Evolutionary conservation across 495 filamentous ascomycete species (phyloP), one percentile per base, ranked within the genome.

Genomic region (Xanthoparmelia taractica): DNA sequence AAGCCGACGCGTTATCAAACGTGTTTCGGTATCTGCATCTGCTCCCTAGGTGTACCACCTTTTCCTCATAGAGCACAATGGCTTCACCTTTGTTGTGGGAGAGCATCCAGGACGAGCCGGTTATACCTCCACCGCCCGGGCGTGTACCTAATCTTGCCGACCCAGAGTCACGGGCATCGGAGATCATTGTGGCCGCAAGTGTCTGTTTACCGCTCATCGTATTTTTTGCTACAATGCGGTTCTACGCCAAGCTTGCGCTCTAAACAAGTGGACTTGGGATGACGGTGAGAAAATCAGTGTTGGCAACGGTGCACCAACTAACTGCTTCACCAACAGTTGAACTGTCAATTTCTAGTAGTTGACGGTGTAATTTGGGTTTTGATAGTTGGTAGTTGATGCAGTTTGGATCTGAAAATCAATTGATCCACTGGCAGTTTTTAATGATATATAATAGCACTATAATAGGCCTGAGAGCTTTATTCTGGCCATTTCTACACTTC

Each of bases 161-260:
- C 38, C 60, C 65, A 4, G 38, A 23, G 18, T 63, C 65, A 34
- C 31, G 41, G 54, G 65, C 61, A 23, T 23, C n/a, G 8, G 33
- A 59, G 33, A 33, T 67, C 20, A 52, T 60, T 47, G 38, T 58
- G 7, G 52, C 59, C 25, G 54, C 60, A 7, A 38, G 55, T 45
- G 48, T 59, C 45, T 67, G 65, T 64, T 43, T 67, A 50, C 61
- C 65, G n/a, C 15, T 67, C 17, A 64, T 67, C n/a, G 20, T 57
- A 8, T 23, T 67, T 10, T 67, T 64, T 37, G 65, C 60, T 29
- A 43, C 62, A 31, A 25, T 67, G 33, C 61, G 65, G 11, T 31
- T 59, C 18, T 67, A 64, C 36, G 55, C 65, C 20, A 67, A 67
- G 45, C 1, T 59, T 0, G 56, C 37, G n/a, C 38, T 67, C 27